Conservation (phyloP, 176 grass and related monocot species). For the Avena insularis region DNA sequence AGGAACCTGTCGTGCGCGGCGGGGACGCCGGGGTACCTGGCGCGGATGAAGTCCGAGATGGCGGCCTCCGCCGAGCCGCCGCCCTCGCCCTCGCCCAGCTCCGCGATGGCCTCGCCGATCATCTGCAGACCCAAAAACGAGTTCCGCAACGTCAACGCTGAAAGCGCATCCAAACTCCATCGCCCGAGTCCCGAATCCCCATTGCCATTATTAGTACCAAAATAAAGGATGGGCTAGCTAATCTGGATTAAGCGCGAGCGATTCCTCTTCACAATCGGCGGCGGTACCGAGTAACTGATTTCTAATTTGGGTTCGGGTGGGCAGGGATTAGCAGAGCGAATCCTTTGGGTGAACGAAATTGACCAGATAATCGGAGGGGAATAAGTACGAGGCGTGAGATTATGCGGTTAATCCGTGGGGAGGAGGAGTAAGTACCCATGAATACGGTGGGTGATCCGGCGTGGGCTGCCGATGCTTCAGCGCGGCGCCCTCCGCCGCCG, state of each 20-base stretch:
- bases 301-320: background rate
- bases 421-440: conserved; percentile 43
- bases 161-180: background rate
- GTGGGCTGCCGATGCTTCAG: conserved; percentile 15
- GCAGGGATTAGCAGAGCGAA: conserved; percentile 8
- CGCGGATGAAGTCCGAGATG: conserved; percentile 53
- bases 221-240: background rate
- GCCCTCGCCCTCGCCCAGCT: conserved; percentile 22
- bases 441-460: conserved; percentile 62
- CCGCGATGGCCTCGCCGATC: conserved; percentile 56
- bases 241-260: background rate
- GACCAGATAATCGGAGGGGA: background rate
- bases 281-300: background rate
- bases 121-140: conserved; percentile 44
- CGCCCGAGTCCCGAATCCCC: background rate
- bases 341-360: background rate
- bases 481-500: background rate
- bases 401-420: background rate
- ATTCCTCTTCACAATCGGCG: background rate
- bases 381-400: background rate
- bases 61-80: conserved; percentile 43
- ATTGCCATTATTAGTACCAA: background rate
- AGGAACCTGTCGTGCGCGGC: conserved; percentile 50
- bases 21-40: conserved; percentile 41
- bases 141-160: background rate